phyloP scores from a whole-genome alignment of 495 filamentous ascomycete species.

The Podospora pseudocomata region DNA sequence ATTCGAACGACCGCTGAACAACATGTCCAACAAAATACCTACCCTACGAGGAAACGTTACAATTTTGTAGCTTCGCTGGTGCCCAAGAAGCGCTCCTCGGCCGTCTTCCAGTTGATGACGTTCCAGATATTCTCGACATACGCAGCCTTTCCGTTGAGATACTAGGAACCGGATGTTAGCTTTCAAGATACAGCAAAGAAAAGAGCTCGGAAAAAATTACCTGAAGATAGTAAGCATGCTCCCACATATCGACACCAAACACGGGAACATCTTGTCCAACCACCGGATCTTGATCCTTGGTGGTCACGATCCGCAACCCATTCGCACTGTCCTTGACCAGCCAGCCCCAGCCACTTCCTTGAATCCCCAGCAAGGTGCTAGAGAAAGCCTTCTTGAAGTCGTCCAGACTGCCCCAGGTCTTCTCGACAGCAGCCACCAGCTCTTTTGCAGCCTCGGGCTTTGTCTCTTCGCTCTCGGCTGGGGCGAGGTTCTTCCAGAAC shows the following conservation, averaged over 20 bases:
- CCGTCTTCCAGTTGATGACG: constrained; percentile 95
- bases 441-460: constrained; percentile 57
- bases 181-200: not conserved
- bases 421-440: constrained; percentile 61
- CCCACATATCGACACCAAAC: constrained; percentile 96
- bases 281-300: constrained; percentile 91
- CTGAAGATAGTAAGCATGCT: constrained; percentile 72
- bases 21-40: constrained; percentile 5
- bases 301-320: constrained; percentile 71
- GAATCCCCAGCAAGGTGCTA: constrained; percentile 56
- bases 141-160: constrained; percentile 96
- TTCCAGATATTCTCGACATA: constrained; percentile 98
- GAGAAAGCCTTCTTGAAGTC: constrained; percentile 75
- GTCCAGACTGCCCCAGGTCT: constrained; percentile 62
- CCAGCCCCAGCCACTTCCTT: constrained; percentile 77
- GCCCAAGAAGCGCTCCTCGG: constrained; percentile 70
- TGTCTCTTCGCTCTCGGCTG: constrained; percentile 61
- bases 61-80: constrained; percentile 32
- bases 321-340: constrained; percentile 71
- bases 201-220: constrained; percentile 59
- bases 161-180: constrained; percentile 39
- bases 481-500: constrained; percentile 91
- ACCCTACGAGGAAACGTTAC: constrained; percentile 19
- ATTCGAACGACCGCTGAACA: constrained; percentile 1
- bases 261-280: constrained; percentile 81